Base-by-base conservation (phyloP, 352 stramenopile genomes). In the Pythium utonaiense region DNA sequence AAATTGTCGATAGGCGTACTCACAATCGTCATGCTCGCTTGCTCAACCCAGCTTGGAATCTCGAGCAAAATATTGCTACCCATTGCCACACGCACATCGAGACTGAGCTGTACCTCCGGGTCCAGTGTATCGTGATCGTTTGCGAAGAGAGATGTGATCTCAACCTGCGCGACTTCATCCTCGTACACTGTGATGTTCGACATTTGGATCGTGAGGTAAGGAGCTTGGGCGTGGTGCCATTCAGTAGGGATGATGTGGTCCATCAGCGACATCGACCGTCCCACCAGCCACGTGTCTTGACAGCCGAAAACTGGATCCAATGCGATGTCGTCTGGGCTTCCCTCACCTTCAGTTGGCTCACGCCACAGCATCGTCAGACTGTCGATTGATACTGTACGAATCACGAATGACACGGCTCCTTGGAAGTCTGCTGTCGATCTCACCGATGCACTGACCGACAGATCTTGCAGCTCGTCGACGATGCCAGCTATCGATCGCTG, bases 161-260 rank as follows among this genome's bases (percentile, higher is more conserved):
- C n/a, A 1, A 66, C 31, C 8, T 2, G 24, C 6, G 59, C 51
- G 30, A 56, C n/a, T 55, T 66, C 59, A 22, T 66, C 59, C 28
- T 66, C 59, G 25, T 60, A 66, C 1, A 56, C 51, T 4, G 59
- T 45, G 3, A 60, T 52, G 1, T 9, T 36, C 1, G 36, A 24
- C 7, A 13, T n/a, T n/a, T 21, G 9, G 1, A 60, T n/a, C 16
- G 24, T 2, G 2, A 66, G 17, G 3, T 30, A 3, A 16, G 59
- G 59, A 28, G 22, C 50, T 16, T 52, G 51, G 5, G 59, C 59
- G 27, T 66, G 59, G 42, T 60, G 59, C 59, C 59, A 66, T 3
- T 19, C 30, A 21, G 28, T 25, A 14, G 17, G 52, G 22, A 60
- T 10, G 14, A 60, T 5, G n/a, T 24, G 44, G 17, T 66, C 59